Evolutionary conservation across 192 early-diverging fungal species (phyloP).

Genomic region (Kappamyces sp.): DNA sequence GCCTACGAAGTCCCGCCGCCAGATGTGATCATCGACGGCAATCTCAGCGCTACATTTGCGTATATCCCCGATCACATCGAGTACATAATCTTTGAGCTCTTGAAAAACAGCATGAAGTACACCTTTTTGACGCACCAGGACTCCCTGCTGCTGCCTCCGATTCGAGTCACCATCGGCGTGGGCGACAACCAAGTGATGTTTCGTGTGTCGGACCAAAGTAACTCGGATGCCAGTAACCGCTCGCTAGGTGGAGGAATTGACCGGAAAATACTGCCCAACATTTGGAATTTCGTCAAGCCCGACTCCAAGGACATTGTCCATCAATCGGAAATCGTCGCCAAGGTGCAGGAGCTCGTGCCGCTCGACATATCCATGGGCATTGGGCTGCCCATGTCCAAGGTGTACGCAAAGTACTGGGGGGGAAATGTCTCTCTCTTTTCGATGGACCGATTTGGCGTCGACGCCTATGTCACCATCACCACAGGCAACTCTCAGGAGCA

Average conservation of each 20-base stretch:
- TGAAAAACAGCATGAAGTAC: constrained; percentile 78
- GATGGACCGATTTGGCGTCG: constrained; percentile 87
- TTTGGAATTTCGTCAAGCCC: constrained; percentile 71
- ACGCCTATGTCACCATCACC: constrained; percentile 79
- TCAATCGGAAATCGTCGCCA: constrained; percentile 73
- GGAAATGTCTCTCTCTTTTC: constrained; percentile 72
- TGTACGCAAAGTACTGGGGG: constrained; percentile 96
- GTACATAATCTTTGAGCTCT: constrained; percentile 87
- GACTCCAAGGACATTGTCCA: constrained; percentile 59
- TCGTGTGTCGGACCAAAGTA: constrained; percentile 79
- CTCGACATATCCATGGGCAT: constrained; percentile 61
- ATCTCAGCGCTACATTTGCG: constrained; percentile 67
- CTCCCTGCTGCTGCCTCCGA: constrained; percentile 55
- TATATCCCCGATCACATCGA: constrained; percentile 95
- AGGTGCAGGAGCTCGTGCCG: constrained; percentile 55
- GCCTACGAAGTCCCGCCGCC: constrained; percentile 54
- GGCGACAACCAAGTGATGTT: constrained; percentile 72
- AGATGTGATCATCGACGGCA: constrained; percentile 69
- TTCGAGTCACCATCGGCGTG: constrained; percentile 77
- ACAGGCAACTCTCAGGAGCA: constrained; percentile 60
- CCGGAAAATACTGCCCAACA: constrained; percentile 50
- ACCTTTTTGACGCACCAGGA: constrained; percentile 53
- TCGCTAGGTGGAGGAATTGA: constrained; percentile 71
- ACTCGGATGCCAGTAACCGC: background rate
- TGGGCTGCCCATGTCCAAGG: constrained; percentile 82